Conservation (phyloP, 352 stramenopile genomes). For the Pilasporangium apinafurcum region DNA sequence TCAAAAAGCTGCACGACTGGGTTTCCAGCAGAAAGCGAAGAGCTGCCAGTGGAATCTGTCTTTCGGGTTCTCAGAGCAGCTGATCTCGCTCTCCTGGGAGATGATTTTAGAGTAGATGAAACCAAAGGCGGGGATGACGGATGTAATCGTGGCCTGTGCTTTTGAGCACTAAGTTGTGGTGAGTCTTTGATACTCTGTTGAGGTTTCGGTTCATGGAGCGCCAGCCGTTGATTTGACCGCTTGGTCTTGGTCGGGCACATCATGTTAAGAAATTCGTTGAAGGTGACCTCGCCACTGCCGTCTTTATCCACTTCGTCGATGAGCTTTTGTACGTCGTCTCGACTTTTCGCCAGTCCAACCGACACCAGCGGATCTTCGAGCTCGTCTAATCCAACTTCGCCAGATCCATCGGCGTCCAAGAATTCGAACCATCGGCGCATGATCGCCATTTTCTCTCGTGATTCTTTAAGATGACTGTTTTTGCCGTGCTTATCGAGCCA, state of each 20-base stretch:
- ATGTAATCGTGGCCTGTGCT: not conserved
- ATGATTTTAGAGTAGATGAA: no score
- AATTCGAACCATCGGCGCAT: constrained; percentile 83
- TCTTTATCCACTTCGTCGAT: constrained; percentile 69
- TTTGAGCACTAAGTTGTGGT: not conserved
- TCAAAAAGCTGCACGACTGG: constrained; percentile 73
- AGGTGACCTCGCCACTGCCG: constrained; percentile 60
- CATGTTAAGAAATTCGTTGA: constrained; percentile 64
- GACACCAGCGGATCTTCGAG: constrained; percentile 87
- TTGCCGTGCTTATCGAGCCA: constrained; percentile 77
- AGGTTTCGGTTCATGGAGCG: constrained; percentile 44
- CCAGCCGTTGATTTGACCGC: constrained; percentile 13
- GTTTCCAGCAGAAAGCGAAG: constrained; percentile 16
- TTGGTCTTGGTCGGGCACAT: constrained; percentile 57
- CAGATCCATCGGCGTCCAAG: constrained; percentile 79
- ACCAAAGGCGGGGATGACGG: no score
- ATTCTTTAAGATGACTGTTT: constrained; percentile 58
- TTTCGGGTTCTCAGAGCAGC: not conserved
- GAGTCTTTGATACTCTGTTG: not conserved
- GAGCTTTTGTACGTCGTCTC: constrained; percentile 66
- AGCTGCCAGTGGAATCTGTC: not conserved
- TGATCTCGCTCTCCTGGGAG: constrained; percentile 4
- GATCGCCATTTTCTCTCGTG: constrained; percentile 56
- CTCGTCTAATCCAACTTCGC: constrained; percentile 76
- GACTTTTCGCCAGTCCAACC: constrained; percentile 65